Evolutionary conservation across 2,329 filamentous ascomycete species (phyloP).

Genomic region (Fusarium musae): DNA sequence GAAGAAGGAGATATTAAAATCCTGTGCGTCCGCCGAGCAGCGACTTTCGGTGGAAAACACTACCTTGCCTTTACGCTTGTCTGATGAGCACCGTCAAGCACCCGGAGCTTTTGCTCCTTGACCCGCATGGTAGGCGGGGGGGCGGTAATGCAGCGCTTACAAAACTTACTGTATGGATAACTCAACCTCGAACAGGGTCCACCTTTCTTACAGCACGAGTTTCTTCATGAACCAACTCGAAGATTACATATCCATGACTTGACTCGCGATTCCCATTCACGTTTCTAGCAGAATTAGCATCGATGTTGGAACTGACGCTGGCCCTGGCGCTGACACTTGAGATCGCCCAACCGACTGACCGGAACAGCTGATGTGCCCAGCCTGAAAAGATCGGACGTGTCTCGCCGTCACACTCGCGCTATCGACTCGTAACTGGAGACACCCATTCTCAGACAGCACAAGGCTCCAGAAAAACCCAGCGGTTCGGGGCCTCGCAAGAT

Average conservation of each 20-base stretch:
- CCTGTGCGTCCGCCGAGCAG: constrained; percentile 44
- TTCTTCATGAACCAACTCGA: constrained; percentile 3
- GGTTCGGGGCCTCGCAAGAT: constrained; percentile 2
- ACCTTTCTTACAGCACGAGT: constrained; percentile 25
- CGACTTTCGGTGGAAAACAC: constrained; percentile 42
- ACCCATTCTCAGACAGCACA: not conserved
- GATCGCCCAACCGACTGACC: constrained; percentile 1
- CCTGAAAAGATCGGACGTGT: not conserved
- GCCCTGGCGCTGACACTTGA: not conserved
- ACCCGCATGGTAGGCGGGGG: constrained; percentile 46
- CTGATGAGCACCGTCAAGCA: constrained; percentile 41
- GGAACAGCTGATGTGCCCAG: constrained; percentile 6
- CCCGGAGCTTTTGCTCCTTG: constrained; percentile 52
- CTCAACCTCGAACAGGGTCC: constrained; percentile 17
- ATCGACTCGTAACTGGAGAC: constrained; percentile 22
- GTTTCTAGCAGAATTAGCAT: not conserved
- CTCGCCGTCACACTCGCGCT: constrained; percentile 25
- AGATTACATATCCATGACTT: not conserved
- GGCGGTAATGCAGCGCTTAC: constrained; percentile 47
- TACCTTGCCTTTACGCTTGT: constrained; percentile 32
- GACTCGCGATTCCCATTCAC: not conserved
- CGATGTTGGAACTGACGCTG: not conserved
- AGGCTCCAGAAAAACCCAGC: constrained; percentile 7
- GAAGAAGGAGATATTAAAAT: constrained; percentile 42
- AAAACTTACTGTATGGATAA: constrained; percentile 33